A percentile compares a stretch with the other conserved stretches of the same genome.
Conservation (phyloP, 2,329 filamentous ascomycete genomes). For the Trichoderma cornu-damae region DNA sequence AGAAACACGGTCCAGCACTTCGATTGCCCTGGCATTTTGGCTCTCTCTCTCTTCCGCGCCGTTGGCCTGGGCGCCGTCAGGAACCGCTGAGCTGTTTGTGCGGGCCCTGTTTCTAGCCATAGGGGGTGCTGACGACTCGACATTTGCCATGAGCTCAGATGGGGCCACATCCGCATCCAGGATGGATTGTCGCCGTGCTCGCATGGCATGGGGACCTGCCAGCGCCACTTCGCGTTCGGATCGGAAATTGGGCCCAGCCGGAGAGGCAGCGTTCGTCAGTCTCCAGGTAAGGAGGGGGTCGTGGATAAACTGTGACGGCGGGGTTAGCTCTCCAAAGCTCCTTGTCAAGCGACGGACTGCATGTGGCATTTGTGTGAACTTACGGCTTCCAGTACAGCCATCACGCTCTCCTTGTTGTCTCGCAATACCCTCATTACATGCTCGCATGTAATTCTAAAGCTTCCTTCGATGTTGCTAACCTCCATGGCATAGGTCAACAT, state of each 20-base stretch:
- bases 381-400: conserved; percentile 96
- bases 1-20: conserved; percentile 85
- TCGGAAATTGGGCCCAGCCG: conserved; percentile 61
- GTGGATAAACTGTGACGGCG: conserved; percentile 77
- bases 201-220: conserved; percentile 42
- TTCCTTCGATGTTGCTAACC: conserved; percentile 98
- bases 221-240: conserved; percentile 55
- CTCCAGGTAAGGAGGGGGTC: conserved; percentile 99
- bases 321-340: background rate
- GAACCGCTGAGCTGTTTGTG: conserved; percentile 53
- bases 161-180: conserved; percentile 59
- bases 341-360: background rate
- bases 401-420: conserved; percentile 96
- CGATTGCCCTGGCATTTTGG: conserved; percentile 87
- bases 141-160: conserved; percentile 50
- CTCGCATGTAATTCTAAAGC: conserved; percentile 96
- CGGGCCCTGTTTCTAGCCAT: conserved; percentile 49
- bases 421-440: conserved; percentile 96
- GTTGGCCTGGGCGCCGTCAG: conserved; percentile 35
- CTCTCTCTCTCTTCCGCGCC: conserved; percentile 59
- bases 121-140: conserved; percentile 43
- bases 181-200: conserved; percentile 63
- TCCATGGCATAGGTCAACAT: conserved; percentile 99
- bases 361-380: conserved; percentile 41
- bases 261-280: conserved; percentile 61